These are phyloP conservation scores for Phytophthora pinifolia DNA, from an alignment of 352 stramenopile genomes.

Conservation along the genomic window DNA sequence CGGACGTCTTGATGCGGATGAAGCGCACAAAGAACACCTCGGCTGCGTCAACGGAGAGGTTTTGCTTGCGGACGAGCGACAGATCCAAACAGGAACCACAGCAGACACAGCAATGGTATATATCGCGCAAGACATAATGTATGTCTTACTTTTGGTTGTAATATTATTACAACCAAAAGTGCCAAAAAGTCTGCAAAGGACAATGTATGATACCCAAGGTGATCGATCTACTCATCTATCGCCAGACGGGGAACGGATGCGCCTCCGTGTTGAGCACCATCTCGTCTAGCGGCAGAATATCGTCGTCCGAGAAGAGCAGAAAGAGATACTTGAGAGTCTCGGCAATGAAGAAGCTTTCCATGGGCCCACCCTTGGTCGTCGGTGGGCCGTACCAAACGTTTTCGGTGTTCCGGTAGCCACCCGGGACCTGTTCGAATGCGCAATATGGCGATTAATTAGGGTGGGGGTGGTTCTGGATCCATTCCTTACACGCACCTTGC, in stretches of 20 bases:
- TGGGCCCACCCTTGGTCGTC: conserved; percentile 37
- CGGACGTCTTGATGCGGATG: too few species aligned
- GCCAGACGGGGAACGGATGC: conserved; percentile 61
- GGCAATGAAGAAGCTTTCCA: conserved; percentile 91
- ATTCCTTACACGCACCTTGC: conserved; percentile 36
- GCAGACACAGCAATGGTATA: too few species aligned
- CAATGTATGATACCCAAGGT: too few species aligned
- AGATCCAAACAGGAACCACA: too few species aligned
- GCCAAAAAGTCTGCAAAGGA: too few species aligned
- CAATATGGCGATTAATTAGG: background rate
- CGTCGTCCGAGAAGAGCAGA: conserved; percentile 80
- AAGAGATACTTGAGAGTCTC: conserved; percentile 95
- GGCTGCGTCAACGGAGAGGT: too few species aligned
- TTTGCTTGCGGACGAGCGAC: too few species aligned
- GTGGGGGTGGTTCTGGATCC: too few species aligned
- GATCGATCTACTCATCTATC: conserved; percentile 1
- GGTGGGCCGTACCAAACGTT: conserved; percentile 46
- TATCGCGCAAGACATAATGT: too few species aligned
- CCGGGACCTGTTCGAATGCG: conserved; percentile 30
- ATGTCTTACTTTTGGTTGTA: too few species aligned
- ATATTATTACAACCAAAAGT: too few species aligned
- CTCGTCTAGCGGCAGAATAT: conserved; percentile 64
- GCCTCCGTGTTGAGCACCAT: conserved; percentile 89
- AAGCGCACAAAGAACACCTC: too few species aligned
- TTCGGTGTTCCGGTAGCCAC: conserved; percentile 69